Evolutionary conservation across 768 basidiomycete genomes (phyloP).

Genomic region (Amanita muscaria): DNA sequence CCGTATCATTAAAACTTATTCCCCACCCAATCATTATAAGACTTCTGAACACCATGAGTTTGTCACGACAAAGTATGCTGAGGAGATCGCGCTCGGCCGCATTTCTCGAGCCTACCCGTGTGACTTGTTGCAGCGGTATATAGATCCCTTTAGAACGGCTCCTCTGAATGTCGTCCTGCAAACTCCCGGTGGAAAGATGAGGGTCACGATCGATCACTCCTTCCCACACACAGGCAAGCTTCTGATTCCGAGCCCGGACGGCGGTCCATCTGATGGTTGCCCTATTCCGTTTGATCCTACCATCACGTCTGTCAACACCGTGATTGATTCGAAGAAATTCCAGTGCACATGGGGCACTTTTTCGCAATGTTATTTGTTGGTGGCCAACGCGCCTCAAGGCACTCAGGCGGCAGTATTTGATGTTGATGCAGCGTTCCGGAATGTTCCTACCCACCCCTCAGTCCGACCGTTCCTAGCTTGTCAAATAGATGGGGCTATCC

Average conservation of each 20-base stretch:
- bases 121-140: slow-evolving; percentile 8
- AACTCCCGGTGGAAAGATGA: slow-evolving; percentile 11
- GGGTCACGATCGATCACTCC: slow-evolving; percentile 22
- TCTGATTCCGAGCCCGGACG: not conserved
- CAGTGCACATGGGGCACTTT: too few relatives aligned
- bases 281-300: not conserved
- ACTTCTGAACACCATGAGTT: slow-evolving; percentile 7
- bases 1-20: slow-evolving; percentile 6
- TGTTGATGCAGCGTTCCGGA: slow-evolving; percentile 26
- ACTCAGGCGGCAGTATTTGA: slow-evolving; percentile 29
- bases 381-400: slow-evolving; percentile 23
- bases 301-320: slow-evolving; percentile 14
- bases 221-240: slow-evolving; percentile 1
- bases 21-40: slow-evolving; percentile 13
- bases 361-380: slow-evolving; percentile 13
- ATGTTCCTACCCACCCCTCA: slow-evolving; percentile 23
- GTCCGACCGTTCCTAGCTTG: slow-evolving; percentile 19
- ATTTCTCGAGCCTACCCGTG: slow-evolving; percentile 11
- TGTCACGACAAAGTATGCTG: slow-evolving; percentile 10
- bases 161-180: slow-evolving; percentile 11
- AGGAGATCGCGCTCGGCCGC: slow-evolving; percentile 11
- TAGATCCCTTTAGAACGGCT: slow-evolving; percentile 18
- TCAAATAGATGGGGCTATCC: slow-evolving; percentile 14
- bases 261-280: too few relatives aligned
- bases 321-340: too few relatives aligned